Evolutionary conservation across 2,329 filamentous ascomycete species (phyloP).

Genomic region (Claviceps sp.): DNA sequence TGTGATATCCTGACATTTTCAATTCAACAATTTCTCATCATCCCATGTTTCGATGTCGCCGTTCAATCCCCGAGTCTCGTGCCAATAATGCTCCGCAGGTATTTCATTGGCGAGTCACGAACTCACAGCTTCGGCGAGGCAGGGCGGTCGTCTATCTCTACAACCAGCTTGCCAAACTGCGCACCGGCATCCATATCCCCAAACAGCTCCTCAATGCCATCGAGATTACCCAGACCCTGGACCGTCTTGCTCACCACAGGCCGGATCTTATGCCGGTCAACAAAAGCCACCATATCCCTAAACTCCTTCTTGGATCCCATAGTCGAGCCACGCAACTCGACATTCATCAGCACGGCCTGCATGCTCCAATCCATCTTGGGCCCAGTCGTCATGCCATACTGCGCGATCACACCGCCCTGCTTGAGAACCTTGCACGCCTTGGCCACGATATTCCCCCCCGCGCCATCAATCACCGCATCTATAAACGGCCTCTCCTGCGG

Average conservation of each 20-base stretch:
- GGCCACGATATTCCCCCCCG: conserved; percentile 71
- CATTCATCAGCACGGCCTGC: conserved; percentile 71
- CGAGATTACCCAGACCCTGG: conserved; percentile 59
- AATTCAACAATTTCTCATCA: not conserved
- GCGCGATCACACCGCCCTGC: conserved; percentile 67
- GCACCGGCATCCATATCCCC: conserved; percentile 73
- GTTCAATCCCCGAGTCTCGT: not conserved
- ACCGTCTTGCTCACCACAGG: conserved; percentile 67
- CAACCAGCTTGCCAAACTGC: conserved; percentile 88
- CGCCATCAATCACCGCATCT: conserved; percentile 82
- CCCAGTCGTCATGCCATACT: conserved; percentile 81
- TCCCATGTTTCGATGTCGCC: not conserved
- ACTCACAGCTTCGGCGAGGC: conserved; percentile 22
- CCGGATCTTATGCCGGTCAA: conserved; percentile 55
- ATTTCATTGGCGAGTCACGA: conserved; percentile 12
- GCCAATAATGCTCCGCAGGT: not conserved
- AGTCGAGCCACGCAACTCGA: conserved; percentile 74
- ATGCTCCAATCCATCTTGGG: conserved; percentile 83
- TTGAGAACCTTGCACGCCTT: conserved; percentile 58
- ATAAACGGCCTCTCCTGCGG: conserved; percentile 53
- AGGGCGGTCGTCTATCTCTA: conserved; percentile 44
- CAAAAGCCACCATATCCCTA: conserved; percentile 77
- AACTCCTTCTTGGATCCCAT: conserved; percentile 91
- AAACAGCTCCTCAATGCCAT: conserved; percentile 72
- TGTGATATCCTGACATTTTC: conserved; percentile 5